Percentiles rank a stretch among this genome's conserved stretches.
These are phyloP conservation scores for Chytriomyces hyalinus DNA, from an alignment of 192 early-diverging fungal species.

Conservation along the genomic window DNA sequence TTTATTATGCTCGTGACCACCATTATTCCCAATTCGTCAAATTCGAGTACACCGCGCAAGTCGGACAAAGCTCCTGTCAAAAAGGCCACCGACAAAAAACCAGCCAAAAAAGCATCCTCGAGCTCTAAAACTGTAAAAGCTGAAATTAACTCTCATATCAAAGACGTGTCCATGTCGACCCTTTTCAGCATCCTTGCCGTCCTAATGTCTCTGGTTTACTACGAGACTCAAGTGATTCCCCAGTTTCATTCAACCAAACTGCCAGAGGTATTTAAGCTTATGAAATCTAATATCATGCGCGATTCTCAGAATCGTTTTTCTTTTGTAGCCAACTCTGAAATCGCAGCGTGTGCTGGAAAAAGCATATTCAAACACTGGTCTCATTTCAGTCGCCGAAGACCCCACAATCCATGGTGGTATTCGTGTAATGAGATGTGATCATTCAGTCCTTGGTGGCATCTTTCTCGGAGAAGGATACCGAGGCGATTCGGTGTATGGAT, in stretches of 20 bases:
- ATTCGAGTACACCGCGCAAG: too few relatives aligned
- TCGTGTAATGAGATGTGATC: conserved; percentile 81
- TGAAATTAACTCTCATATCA: too few relatives aligned
- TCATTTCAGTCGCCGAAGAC: conserved; percentile 73
- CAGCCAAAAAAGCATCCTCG: too few relatives aligned
- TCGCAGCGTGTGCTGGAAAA: conserved; percentile 63
- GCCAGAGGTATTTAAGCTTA: neutral
- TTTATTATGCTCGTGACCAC: too few relatives aligned
- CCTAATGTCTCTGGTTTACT: neutral
- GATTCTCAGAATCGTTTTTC: neutral
- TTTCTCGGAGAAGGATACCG: conserved; percentile 59
- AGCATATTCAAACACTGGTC: conserved; percentile 83
- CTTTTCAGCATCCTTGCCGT: neutral
- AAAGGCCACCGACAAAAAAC: too few relatives aligned
- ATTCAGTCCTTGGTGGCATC: conserved; percentile 87
- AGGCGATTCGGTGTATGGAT: conserved; percentile 75
- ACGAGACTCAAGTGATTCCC: neutral
- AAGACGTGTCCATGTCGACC: too few relatives aligned
- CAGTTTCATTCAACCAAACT: neutral
- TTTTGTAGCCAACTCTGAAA: neutral
- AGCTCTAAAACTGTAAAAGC: too few relatives aligned
- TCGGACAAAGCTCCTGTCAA: too few relatives aligned
- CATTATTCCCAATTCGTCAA: too few relatives aligned
- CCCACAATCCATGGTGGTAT: conserved; percentile 58
- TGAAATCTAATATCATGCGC: neutral